phyloP scores from a whole-genome alignment of 257 asterid species.

The Mitragyna speciosa region DNA sequence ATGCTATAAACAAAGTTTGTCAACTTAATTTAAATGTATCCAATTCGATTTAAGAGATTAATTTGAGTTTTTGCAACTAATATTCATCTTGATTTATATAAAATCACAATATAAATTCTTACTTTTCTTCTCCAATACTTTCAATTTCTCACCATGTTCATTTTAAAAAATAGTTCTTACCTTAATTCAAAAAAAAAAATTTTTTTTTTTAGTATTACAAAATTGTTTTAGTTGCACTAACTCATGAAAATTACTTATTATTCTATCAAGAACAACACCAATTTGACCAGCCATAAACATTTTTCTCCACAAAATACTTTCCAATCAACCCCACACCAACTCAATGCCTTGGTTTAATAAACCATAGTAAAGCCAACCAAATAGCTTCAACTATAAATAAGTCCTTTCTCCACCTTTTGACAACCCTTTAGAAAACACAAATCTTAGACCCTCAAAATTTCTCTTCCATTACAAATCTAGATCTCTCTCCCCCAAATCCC shows the following conservation, averaged over 20 bases:
- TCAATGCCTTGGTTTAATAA: conserved; percentile 29
- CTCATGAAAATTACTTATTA: conserved; percentile 8
- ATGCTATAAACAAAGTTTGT: neutral
- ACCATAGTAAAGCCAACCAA: conserved; percentile 36
- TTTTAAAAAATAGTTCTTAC: neutral
- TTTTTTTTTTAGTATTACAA: neutral
- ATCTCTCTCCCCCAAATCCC: neutral
- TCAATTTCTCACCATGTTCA: neutral
- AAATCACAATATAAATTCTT: neutral
- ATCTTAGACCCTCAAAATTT: neutral
- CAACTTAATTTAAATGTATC: neutral
- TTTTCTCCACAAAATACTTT: conserved; percentile 18
- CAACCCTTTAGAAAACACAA: conserved; percentile 13
- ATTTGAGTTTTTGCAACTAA: neutral
- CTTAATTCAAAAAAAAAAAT: neutral
- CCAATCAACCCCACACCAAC: conserved; percentile 25
- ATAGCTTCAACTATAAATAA: conserved; percentile 31
- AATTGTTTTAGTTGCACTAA: neutral
- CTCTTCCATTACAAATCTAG: neutral
- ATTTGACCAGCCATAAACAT: neutral
- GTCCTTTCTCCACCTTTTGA: conserved; percentile 21
- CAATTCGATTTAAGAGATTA: neutral
- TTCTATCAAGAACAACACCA: neutral
- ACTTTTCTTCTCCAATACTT: neutral
- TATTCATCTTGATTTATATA: neutral